Evolutionary conservation across 1,139 yeast genomes (phyloP), one percentile per base, ranked within the genome.

Genomic region (Hansenula lynferdii): DNA sequence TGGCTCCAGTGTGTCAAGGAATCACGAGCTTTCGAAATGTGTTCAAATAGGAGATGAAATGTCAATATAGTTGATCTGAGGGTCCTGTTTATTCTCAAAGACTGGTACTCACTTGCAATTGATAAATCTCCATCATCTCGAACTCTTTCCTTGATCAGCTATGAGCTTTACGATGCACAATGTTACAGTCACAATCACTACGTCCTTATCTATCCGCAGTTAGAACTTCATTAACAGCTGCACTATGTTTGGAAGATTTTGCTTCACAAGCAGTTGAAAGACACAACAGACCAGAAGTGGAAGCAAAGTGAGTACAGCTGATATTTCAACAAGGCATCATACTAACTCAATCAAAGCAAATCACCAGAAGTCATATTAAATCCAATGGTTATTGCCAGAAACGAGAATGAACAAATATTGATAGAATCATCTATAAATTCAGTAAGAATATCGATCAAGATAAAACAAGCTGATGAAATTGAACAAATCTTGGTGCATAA

Each of bases 381-480:
- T 56, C 94, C 97, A 23, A 81, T 92, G 81, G 76, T 82, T 45
- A 83, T 92, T 51, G 83, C 96, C 5, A 79, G 99, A 65, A 92
- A 94, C 59, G 97, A 90, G 58, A 84, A 87, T 56, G 99, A 92
- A 63, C 78, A 80, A 58, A 95, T 92, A 31, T 67, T 92, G 51
- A 92, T 92, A 54, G 99, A 92, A 61, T 90, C 97, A 11, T 84
- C 96, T 46, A 83, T 92, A 60, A 92, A 92, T 64, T 85, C 96
- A 2, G 80, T 83, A 21, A 76, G 98, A 57, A 84, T 92, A 24
- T 84, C 95, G 35, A 84, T 92, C 53, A 85, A 84, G 60, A 92
- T 92, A 62, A 92, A 92, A 62, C 98, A 92, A 63, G 95, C 96
- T 8, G 99, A 92, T 62, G 98, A 92, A 62, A 92, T 94, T 58